These are phyloP conservation scores for Heterococcus sp. DNA, from an alignment of 108 stramenopile species.

Conservation along the genomic window DNA sequence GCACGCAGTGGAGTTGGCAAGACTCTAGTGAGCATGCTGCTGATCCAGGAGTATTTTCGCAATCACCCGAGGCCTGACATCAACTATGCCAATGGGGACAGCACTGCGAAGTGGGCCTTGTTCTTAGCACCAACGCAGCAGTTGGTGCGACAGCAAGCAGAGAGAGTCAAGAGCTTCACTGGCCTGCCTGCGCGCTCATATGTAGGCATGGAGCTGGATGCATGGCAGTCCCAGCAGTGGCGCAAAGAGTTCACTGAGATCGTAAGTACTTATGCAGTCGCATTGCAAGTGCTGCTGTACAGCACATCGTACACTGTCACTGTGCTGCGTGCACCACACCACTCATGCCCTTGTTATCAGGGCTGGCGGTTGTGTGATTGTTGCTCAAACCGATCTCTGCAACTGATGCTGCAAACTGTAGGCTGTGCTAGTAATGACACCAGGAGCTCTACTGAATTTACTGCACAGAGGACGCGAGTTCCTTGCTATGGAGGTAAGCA, in stretches of 20 bases:
- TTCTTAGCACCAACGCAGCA: conserved; percentile 39
- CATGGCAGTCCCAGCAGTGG: neutral
- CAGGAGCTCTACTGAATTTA: conserved; percentile 27
- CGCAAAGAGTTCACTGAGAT: neutral
- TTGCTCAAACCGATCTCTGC: no score
- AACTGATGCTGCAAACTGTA: no score
- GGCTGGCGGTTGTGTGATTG: no score
- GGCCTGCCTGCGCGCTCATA: neutral
- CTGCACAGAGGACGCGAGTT: conserved; percentile 22
- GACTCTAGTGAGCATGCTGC: no score
- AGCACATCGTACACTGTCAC: no score
- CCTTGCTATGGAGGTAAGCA: conserved; percentile 7
- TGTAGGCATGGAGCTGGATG: neutral
- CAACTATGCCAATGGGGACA: neutral
- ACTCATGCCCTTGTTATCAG: no score
- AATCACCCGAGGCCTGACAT: neutral
- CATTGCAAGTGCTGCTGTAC: no score
- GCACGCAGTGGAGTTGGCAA: no score
- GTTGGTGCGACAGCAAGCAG: conserved; percentile 31
- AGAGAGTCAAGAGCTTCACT: neutral
- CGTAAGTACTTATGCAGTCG: no score
- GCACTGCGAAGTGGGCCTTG: conserved; percentile 14
- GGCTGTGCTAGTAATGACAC: conserved; percentile 39
- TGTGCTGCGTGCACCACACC: no score
- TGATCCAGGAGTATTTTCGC: no score